phyloP scores from a whole-genome alignment of 257 asterid species.

The Oldenlandia corymbosa region DNA sequence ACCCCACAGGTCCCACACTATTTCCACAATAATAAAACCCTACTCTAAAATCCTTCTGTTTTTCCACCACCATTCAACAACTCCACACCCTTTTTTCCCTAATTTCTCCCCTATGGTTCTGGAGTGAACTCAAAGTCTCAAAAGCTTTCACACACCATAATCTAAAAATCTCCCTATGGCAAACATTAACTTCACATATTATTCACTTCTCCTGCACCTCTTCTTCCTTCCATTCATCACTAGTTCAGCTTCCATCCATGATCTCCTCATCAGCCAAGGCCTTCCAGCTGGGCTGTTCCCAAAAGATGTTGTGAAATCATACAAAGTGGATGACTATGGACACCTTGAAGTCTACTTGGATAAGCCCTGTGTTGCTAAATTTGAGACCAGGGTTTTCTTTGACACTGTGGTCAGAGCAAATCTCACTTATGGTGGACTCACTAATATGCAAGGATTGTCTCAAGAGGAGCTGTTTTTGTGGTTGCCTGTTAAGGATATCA shows the following conservation, averaged over 20 bases:
- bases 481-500: constrained; percentile 84
- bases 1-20: too few relatives aligned
- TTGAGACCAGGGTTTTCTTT: constrained; percentile 63
- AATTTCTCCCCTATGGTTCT: background rate
- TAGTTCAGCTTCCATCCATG: constrained; percentile 41
- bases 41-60: constrained; percentile 22
- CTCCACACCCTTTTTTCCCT: too few relatives aligned
- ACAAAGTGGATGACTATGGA: constrained; percentile 47
- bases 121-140: background rate
- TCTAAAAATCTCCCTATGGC: too few relatives aligned
- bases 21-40: constrained; percentile 28
- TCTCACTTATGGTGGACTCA: constrained; percentile 73
- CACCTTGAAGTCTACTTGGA: constrained; percentile 58
- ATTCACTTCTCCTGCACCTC: constrained; percentile 19
- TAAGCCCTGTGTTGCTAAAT: constrained; percentile 68
- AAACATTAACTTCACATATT: too few relatives aligned
- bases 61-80: constrained; percentile 5
- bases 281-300: constrained; percentile 84
- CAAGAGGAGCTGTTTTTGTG: constrained; percentile 85
- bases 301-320: constrained; percentile 59
- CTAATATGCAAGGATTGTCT: constrained; percentile 69
- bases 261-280: constrained; percentile 65
- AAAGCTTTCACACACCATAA: constrained; percentile 12
- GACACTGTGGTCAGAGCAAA: constrained; percentile 75
- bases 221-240: constrained; percentile 15